Conservation (phyloP, 2,329 filamentous ascomycete species). For the Hysterium pulicare region DNA sequence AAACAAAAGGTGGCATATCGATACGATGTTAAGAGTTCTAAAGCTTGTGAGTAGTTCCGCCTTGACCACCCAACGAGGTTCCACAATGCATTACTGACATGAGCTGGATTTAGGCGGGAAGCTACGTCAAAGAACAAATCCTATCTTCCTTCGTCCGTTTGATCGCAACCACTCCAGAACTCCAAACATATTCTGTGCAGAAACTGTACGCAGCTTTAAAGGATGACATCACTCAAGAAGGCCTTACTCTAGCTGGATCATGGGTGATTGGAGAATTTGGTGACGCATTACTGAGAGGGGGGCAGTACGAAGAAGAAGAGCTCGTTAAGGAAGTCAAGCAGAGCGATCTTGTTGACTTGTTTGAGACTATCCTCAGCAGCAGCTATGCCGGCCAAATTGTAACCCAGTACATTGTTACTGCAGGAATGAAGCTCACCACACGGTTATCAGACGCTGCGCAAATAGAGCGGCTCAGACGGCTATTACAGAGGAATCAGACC, state of each 20-base stretch:
- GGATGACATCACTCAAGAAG: conserved; percentile 97
- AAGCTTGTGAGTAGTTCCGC: conserved; percentile 56
- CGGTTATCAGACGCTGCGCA: conserved; percentile 80
- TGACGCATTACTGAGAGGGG: conserved; percentile 81
- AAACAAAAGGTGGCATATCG: conserved; percentile 97
- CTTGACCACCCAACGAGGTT: no score
- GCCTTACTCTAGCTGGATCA: conserved; percentile 83
- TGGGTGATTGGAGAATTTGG: conserved; percentile 99
- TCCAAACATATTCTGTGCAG: conserved; percentile 94
- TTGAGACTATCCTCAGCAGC: conserved; percentile 87
- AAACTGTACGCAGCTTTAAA: conserved; percentile 89
- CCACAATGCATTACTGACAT: no score
- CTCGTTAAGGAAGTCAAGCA: conserved; percentile 79
- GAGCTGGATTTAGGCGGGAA: conserved; percentile 65
- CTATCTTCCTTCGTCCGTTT: conserved; percentile 93
- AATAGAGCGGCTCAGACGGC: conserved; percentile 75
- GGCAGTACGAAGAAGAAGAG: conserved; percentile 92
- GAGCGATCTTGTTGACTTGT: conserved; percentile 88
- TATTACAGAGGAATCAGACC: conserved; percentile 74
- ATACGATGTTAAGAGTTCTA: conserved; percentile 92
- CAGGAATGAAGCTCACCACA: conserved; percentile 91
- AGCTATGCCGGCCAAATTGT: conserved; percentile 89
- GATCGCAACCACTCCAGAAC: conserved; percentile 87
- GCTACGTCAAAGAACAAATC: conserved; percentile 97
- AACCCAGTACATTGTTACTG: conserved; percentile 93